Evolutionary conservation across 1,284 basidiomycete genomes (phyloP), one percentile per base, ranked within the genome.

Genomic region (Xerocomus tenax): DNA sequence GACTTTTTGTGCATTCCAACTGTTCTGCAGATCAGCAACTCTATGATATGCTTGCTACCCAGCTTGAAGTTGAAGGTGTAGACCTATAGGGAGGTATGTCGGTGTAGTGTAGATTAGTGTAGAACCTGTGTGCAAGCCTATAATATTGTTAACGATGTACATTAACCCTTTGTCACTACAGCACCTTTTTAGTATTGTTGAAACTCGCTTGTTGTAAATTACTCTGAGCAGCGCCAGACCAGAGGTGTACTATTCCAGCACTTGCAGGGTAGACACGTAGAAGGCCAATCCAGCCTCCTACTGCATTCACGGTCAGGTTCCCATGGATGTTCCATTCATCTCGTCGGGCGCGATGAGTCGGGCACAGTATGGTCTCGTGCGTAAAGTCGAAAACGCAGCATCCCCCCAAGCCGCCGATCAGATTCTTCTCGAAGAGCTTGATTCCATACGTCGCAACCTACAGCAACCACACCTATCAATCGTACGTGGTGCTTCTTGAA

Each of bases 261-360:
- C 25, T 23, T 45, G 48, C 25, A 7, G 8, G 8, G 9, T 28
- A 8, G 21, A 21, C 3, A 29, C 28, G 28, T 29, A 5, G 3
- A 29, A 29, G 28, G 28, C 12, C 28, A 29, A 29, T 12, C 23
- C 28, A 13, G 28, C 28, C 12, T 8, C 23, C 40, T 32, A 23
- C 47, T 38, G 19, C 40, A 23, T 16, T 16, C 25, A 44, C 43
- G 5, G 29, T n/a, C 9, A 40, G 9, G 16, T 34, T 26, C 42
- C 38, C 26, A 87, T 87, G 84, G 76, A 87, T 39, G 76, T 86
- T 12, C 81, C 85, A 7, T 88, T 84, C 65, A 69, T 75, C 45
- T 81, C 82, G 12, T 90, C 87, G 30, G 83, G 84, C 35, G 85
- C 87, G 19, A 71, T 83, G 54, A 85, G 75, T 67, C 75, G 84